A percentile compares a stretch with the other conserved stretches of the same genome.
phyloP scores from a whole-genome alignment of 805 yeast species.

The Nakazawaea wyomingensis region DNA sequence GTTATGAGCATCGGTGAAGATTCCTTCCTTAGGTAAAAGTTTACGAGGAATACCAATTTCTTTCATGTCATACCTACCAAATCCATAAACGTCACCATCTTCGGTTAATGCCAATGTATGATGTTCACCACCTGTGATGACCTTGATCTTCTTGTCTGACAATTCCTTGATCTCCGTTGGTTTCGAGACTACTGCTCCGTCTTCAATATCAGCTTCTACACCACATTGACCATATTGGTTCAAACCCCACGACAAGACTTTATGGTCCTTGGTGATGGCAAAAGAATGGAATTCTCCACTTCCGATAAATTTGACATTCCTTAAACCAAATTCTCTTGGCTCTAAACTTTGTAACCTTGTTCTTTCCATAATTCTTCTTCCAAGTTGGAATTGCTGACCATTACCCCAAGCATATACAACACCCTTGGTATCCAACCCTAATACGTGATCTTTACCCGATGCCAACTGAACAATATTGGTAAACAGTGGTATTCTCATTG shows the following conservation, averaged over 20 bases:
- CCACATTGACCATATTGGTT: conserved; percentile 98
- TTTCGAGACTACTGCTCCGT: conserved; percentile 72
- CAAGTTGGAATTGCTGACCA: conserved; percentile 90
- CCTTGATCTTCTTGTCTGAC: conserved; percentile 48
- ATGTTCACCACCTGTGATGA: conserved; percentile 91
- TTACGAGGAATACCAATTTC: conserved; percentile 77
- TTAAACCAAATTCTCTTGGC: conserved; percentile 80
- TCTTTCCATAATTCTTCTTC: conserved; percentile 78
- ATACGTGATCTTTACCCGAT: conserved; percentile 87
- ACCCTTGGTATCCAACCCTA: conserved; percentile 81
- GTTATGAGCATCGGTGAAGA: conserved; percentile 75
- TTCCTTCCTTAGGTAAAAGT: conserved; percentile 59
- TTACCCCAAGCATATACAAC: conserved; percentile 96
- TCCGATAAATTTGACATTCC: conserved; percentile 72
- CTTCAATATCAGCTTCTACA: conserved; percentile 67
- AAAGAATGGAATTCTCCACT: conserved; percentile 96
- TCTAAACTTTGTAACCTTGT: conserved; percentile 67
- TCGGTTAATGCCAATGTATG: conserved; percentile 75
- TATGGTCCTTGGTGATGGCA: conserved; percentile 72
- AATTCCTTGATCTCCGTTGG: conserved; percentile 75
- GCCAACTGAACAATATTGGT: conserved; percentile 77
- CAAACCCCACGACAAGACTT: conserved; percentile 87
- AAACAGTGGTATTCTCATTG: conserved; percentile 56
- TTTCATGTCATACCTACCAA: conserved; percentile 92
- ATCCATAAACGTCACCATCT: conserved; percentile 70